A percentile compares a stretch with the other conserved stretches of the same genome.
Evolutionary conservation across 495 filamentous ascomycete genomes (phyloP).

Genomic region (Hypomontagnella monticulosa): DNA sequence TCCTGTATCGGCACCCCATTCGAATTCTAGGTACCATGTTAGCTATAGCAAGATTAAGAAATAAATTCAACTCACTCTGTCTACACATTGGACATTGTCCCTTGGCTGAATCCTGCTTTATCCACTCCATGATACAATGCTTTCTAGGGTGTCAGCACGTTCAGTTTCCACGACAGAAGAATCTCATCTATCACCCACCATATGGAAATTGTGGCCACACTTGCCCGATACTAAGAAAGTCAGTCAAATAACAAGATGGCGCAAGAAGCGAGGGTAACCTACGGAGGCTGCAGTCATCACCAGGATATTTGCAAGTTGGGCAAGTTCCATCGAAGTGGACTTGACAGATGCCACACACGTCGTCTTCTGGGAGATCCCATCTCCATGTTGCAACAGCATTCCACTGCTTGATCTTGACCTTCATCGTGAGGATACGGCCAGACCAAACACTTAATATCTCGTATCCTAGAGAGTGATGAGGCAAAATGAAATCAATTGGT

Average conservation of each 20-base stretch:
- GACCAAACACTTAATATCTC: background rate
- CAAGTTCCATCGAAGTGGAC: slow-evolving; percentile 98
- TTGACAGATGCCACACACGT: slow-evolving; percentile 98
- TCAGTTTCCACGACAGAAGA: background rate
- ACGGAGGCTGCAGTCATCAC: slow-evolving; percentile 94
- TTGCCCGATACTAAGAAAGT: slow-evolving; percentile 80
- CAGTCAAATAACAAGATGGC: slow-evolving; percentile 3
- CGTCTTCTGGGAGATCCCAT: slow-evolving; percentile 97
- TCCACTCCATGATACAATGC: slow-evolving; percentile 97
- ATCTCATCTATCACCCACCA: slow-evolving; percentile 65
- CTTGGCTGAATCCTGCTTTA: slow-evolving; percentile 91
- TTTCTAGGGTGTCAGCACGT: slow-evolving; percentile 51
- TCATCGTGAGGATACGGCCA: slow-evolving; percentile 66
- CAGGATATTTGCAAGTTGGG: slow-evolving; percentile 96
- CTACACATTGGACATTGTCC: slow-evolving; percentile 98
- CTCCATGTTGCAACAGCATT: slow-evolving; percentile 94
- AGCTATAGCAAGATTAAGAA: background rate
- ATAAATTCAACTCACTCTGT: slow-evolving; percentile 71
- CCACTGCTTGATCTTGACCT: slow-evolving; percentile 92
- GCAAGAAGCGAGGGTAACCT: slow-evolving; percentile 48
- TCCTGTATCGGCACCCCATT: slow-evolving; percentile 60
- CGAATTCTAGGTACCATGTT: slow-evolving; percentile 66
- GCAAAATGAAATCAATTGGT: background rate
- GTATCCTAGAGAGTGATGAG: background rate
- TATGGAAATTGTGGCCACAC: slow-evolving; percentile 97